Percentiles rank a stretch among this genome's conserved stretches.
phyloP scores from a whole-genome alignment of 1,284 basidiomycete species.

The Naganishia sp. region DNA sequence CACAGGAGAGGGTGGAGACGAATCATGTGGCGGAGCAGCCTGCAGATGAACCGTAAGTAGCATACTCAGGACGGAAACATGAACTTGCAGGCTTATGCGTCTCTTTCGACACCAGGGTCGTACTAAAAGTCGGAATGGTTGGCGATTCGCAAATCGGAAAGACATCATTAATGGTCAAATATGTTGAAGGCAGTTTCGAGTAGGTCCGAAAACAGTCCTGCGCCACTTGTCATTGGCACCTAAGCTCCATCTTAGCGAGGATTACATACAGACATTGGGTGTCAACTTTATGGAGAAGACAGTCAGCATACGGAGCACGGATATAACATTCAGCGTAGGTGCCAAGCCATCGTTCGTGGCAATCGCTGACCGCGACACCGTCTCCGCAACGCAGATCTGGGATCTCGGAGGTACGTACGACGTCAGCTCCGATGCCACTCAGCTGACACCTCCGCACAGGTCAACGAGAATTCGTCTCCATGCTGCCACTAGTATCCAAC shows the following conservation, averaged over 20 bases:
- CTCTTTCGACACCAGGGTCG: conserved; percentile 58
- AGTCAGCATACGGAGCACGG: conserved; percentile 93
- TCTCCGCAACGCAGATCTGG: conserved; percentile 67
- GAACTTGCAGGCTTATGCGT: too few relatives aligned
- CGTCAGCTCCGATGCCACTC: not conserved
- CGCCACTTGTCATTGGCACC: not conserved
- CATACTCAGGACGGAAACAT: too few relatives aligned
- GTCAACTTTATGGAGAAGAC: conserved; percentile 99
- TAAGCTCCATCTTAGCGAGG: conserved; percentile 61
- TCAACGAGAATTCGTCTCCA: conserved; percentile 97
- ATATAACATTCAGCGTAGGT: conserved; percentile 85
- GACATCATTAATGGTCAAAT: conserved; percentile 97
- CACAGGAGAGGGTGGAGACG: conserved; percentile 8
- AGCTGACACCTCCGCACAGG: conserved; percentile 50
- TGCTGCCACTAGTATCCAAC: conserved; percentile 96
- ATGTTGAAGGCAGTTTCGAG: conserved; percentile 94
- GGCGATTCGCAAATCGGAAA: conserved; percentile 99
- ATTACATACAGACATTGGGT: conserved; percentile 98
- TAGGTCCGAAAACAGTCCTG: conserved; percentile 36
- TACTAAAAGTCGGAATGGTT: conserved; percentile 98
- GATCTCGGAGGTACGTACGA: conserved; percentile 73
- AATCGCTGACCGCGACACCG: not conserved
- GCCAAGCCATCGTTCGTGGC: not conserved
- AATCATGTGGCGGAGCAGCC: conserved; percentile 6
- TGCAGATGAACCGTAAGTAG: conserved; percentile 20